Evolutionary conservation across 129 eudicot species (phyloP).

Genomic region (Mikania micrantha): DNA sequence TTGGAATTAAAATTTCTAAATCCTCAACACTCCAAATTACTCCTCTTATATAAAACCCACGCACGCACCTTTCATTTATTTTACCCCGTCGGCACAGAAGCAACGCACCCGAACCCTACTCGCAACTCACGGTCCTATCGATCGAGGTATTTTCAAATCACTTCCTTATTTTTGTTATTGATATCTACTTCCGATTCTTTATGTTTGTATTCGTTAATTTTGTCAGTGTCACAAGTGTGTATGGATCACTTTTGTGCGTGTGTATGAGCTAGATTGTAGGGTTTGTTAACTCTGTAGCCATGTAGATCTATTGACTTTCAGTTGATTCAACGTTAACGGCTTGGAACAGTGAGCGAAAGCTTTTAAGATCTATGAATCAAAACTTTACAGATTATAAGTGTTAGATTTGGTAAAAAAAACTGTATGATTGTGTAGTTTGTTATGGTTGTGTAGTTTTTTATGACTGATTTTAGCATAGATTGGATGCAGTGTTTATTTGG

Average conservation of each 20-base stretch:
- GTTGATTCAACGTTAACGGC: neutral
- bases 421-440: neutral
- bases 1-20: no score
- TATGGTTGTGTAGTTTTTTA: neutral
- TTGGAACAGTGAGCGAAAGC: neutral
- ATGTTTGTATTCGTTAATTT: neutral
- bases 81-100: neutral
- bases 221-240: neutral
- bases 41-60: slow-evolving; percentile 18
- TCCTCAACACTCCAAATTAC: no score
- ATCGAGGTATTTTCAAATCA: slow-evolving; percentile 5
- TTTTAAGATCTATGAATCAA: neutral
- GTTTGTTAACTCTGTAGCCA: slow-evolving; percentile 1
- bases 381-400: neutral
- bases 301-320: slow-evolving; percentile 4
- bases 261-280: neutral
- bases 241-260: neutral
- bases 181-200: neutral
- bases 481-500: neutral
- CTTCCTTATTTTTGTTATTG: neutral
- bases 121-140: neutral
- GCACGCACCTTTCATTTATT: neutral
- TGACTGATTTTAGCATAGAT: neutral
- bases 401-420: neutral
- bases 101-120: neutral